Percentiles rank a stretch among this genome's conserved stretches.
Conservation (phyloP, 352 stramenopile genomes). For the Globisporangium alternatum region DNA sequence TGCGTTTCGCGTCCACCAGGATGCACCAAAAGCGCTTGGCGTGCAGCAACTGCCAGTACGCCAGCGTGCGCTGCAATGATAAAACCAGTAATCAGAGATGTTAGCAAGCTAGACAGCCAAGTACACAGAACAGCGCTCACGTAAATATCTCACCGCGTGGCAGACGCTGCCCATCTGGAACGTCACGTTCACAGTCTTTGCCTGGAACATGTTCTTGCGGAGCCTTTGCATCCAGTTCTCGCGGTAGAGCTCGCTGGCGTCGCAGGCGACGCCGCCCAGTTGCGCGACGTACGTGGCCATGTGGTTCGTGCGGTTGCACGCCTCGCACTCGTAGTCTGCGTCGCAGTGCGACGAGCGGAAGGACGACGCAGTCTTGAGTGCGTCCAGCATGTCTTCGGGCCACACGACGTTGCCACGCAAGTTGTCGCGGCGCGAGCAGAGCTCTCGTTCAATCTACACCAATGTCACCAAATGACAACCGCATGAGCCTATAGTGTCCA, state of each 20-base stretch:
- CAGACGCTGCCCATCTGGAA: conserved; percentile 83
- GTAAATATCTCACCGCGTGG: conserved; percentile 47
- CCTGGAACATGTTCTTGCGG: conserved; percentile 29
- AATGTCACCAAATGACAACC: background rate
- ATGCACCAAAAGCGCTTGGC: conserved; percentile 79
- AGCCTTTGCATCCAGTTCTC: conserved; percentile 62
- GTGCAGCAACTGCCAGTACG: conserved; percentile 79
- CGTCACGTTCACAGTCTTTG: conserved; percentile 23
- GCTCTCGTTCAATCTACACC: conserved; percentile 61
- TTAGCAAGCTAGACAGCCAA: background rate
- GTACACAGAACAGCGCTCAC: background rate
- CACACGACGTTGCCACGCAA: conserved; percentile 67
- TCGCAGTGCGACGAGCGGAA: conserved; percentile 34
- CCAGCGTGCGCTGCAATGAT: conserved; percentile 48
- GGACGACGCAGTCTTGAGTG: conserved; percentile 38
- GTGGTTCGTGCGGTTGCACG: conserved; percentile 72
- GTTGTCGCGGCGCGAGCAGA: conserved; percentile 70
- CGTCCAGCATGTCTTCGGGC: conserved; percentile 63
- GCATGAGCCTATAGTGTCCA: background rate
- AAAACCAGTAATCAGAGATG: background rate
- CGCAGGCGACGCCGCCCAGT: conserved; percentile 55
- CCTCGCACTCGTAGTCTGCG: conserved; percentile 54
- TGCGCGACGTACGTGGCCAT: conserved; percentile 52
- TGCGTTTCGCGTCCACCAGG: conserved; percentile 65
- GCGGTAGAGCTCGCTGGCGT: conserved; percentile 65